Conservation (phyloP, 805 yeast species). For the Starmerella bombicola region DNA sequence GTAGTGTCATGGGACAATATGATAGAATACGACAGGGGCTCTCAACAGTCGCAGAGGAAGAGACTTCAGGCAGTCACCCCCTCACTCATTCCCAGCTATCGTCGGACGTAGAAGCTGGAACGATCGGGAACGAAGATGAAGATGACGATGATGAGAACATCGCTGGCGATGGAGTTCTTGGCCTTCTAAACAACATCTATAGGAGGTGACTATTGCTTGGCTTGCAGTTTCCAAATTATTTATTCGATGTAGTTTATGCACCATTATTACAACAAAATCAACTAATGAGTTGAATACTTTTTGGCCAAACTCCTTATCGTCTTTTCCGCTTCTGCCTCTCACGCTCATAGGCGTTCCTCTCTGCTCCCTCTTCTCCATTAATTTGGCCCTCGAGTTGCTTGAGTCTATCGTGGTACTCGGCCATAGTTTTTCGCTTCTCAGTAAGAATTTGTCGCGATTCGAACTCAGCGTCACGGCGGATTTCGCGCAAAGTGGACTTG, state of each 20-base stretch:
- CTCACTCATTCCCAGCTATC: conserved; percentile 7
- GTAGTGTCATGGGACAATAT: conserved; percentile 28
- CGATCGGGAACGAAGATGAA: background rate
- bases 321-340: conserved; percentile 53
- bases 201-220: conserved; percentile 33
- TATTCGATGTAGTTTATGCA: background rate
- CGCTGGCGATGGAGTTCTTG: conserved; percentile 48
- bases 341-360: conserved; percentile 80
- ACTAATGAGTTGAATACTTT: background rate
- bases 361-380: conserved; percentile 89
- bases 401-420: conserved; percentile 81
- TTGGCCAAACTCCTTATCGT: conserved; percentile 1
- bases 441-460: conserved; percentile 73
- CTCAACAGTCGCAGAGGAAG: conserved; percentile 16
- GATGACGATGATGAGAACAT: conserved; percentile 33
- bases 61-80: conserved; percentile 1
- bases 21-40: conserved; percentile 17
- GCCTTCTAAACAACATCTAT: conserved; percentile 70
- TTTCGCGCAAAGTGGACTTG: conserved; percentile 75
- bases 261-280: background rate
- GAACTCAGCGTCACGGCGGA: conserved; percentile 78
- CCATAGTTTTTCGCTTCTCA: conserved; percentile 62
- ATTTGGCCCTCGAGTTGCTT: conserved; percentile 74
- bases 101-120: background rate
- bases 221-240: too few species aligned